Evolutionary conservation across 306 rosid genomes (phyloP).

Genomic region (Medicago lupulina): DNA sequence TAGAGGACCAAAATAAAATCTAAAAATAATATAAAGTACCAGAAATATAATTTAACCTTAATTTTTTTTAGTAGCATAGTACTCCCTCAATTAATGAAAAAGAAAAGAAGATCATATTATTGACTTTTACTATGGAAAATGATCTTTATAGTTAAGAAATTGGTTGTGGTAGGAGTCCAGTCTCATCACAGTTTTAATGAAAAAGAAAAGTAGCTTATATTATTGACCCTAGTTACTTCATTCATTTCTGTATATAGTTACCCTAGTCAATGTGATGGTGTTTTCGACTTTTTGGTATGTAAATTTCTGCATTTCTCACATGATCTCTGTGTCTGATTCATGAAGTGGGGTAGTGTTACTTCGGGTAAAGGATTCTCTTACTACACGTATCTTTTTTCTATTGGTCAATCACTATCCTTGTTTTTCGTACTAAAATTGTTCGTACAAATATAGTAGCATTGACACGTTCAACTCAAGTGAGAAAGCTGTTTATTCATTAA

Average conservation of each 20-base stretch:
- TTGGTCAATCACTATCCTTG: background rate
- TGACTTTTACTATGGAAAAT: background rate
- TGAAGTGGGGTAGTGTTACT: background rate
- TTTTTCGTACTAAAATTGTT: background rate
- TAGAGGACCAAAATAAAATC: too few species aligned
- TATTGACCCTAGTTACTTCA: background rate
- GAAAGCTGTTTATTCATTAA: too few species aligned
- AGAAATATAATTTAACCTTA: too few species aligned
- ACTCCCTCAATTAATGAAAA: too few species aligned
- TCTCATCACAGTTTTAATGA: background rate
- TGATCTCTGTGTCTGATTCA: conserved; percentile 1
- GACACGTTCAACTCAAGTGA: too few species aligned
- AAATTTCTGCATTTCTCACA: background rate
- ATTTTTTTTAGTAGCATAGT: too few species aligned
- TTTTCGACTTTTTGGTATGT: background rate
- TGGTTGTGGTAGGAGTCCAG: background rate
- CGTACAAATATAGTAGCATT: background rate
- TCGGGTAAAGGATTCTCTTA: background rate
- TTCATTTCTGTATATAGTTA: background rate
- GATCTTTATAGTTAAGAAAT: background rate
- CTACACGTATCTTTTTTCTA: background rate
- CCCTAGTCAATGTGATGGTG: background rate
- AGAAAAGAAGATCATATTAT: too few species aligned
- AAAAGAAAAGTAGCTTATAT: background rate
- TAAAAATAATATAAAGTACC: too few species aligned